Conservation (phyloP, 2,329 filamentous ascomycete genomes). For the Colletotrichum liaoningense region DNA sequence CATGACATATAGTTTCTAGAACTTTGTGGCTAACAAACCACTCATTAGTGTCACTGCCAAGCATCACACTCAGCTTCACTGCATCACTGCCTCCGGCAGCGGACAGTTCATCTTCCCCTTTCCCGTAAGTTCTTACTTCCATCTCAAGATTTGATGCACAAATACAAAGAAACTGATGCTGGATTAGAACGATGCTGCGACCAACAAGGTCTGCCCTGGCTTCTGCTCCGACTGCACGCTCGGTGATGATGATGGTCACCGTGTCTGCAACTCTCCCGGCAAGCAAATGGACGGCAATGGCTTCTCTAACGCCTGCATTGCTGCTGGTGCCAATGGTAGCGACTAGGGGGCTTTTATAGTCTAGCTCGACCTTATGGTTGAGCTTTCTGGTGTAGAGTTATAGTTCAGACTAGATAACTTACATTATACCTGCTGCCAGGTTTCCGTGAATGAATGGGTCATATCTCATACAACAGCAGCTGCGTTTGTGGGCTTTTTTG, state of each 20-base stretch:
- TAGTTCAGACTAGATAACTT: too few relatives aligned
- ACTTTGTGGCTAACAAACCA: background rate
- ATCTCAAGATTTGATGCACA: too few relatives aligned
- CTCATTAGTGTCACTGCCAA: background rate
- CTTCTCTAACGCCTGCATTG: background rate
- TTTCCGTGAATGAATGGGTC: too few relatives aligned
- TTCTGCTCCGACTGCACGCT: constrained; percentile 15
- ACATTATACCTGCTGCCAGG: too few relatives aligned
- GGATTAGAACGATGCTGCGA: background rate
- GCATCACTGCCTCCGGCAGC: background rate
- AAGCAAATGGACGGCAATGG: constrained; percentile 4
- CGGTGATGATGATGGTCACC: background rate
- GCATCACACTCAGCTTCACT: constrained; percentile 1
- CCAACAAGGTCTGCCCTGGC: constrained; percentile 6
- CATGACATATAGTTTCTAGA: background rate
- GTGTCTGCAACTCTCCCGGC: constrained; percentile 12
- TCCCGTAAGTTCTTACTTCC: background rate
- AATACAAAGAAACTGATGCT: background rate
- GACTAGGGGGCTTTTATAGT: background rate
- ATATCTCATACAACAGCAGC: too few relatives aligned
- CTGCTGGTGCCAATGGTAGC: background rate
- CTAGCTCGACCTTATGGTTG: too few relatives aligned
- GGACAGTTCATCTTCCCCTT: constrained; percentile 11
- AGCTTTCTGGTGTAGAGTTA: background rate
- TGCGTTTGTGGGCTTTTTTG: too few relatives aligned